Base-by-base conservation (phyloP, 2,329 filamentous ascomycete genomes). In the Cladobotryum mycophilum region DNA sequence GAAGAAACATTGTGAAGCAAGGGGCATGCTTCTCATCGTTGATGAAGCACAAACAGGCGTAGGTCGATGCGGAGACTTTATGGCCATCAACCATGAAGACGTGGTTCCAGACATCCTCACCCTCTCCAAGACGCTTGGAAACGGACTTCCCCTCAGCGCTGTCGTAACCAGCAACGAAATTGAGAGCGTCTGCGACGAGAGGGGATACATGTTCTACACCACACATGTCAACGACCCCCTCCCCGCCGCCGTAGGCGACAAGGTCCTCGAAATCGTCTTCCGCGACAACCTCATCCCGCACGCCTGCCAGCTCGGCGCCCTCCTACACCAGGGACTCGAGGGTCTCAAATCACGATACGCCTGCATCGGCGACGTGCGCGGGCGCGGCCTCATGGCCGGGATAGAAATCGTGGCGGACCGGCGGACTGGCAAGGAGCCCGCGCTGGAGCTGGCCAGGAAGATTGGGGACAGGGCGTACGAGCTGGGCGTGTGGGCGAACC, bases 161-260 rank as follows among this genome's bases (percentile, higher is more conserved):
- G 78, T 85, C 1, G 68, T 79, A 2, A 82, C 81, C 0, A 79
- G 73, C 41, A 67, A 71, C 4, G 68, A 73, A 33, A 80, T 85
- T 42, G 79, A 75, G 40, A 62, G 65, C 3, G 69, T 70, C 2
- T 76, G 73, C 33, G 63, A 65, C 11, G 72, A 79, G 15, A 67
- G 68, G 3, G 75, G 72, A 25, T 84, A 74, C 56, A 67, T 78
- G 15, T 84, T 79, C 59, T 76, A 80, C 55, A 84, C 80, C 0
- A 85, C 81, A 0, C 82, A 84, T 56, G 64, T 82, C 45, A 83
- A 85, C 55, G 81, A 85, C 55, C 80, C 81, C 0, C 64, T 84
- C 1, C 74, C 80, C 0, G 79, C 79, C 0, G 77, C 80, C 0
- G 79, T 84, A 1, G 80, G 80, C 1, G 69, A 77, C 54, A 83